A percentile compares a stretch with the other conserved stretches of the same genome.
Conservation (phyloP, 768 basidiomycete species). For the Mrakia frigida region DNA sequence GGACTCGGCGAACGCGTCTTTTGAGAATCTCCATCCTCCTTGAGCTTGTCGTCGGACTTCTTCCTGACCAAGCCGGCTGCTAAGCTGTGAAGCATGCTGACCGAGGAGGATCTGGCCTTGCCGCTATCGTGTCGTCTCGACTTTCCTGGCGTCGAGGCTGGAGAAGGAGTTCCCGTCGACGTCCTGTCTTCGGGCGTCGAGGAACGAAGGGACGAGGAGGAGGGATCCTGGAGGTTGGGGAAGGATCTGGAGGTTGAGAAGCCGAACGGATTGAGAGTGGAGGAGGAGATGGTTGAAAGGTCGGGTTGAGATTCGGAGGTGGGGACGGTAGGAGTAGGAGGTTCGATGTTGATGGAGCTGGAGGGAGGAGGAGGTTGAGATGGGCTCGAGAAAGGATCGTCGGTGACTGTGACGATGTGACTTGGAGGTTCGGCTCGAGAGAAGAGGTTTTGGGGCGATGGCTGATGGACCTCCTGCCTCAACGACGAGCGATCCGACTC, state of each 20-base stretch:
- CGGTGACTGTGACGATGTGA: constrained; percentile 3
- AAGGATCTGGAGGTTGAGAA: constrained; percentile 20
- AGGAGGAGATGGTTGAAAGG: constrained; percentile 55
- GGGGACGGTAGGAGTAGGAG: constrained; percentile 23
- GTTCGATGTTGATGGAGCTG: constrained; percentile 24
- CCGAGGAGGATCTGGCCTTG: constrained; percentile 76
- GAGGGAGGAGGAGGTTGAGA: not conserved
- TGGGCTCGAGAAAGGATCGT: constrained; percentile 22
- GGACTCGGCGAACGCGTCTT: not conserved
- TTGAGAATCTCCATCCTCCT: not conserved
- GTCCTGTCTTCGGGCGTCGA: constrained; percentile 41
- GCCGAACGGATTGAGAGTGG: constrained; percentile 53
- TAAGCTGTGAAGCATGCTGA: constrained; percentile 80
- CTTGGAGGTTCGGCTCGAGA: not conserved
- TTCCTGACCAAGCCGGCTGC: constrained; percentile 70
- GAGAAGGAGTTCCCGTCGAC: constrained; percentile 41
- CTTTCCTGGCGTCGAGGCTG: constrained; percentile 35
- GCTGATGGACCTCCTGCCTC: not conserved
- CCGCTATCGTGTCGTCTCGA: constrained; percentile 47
- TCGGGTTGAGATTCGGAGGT: constrained; percentile 15
- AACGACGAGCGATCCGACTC: not conserved
- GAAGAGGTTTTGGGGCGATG: not conserved
- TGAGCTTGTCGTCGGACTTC: constrained; percentile 68
- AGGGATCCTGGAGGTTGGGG: constrained; percentile 56
- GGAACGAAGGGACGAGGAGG: constrained; percentile 54